Conservation (phyloP, 140 eudicot species). For the Senecio squalidus region DNA sequence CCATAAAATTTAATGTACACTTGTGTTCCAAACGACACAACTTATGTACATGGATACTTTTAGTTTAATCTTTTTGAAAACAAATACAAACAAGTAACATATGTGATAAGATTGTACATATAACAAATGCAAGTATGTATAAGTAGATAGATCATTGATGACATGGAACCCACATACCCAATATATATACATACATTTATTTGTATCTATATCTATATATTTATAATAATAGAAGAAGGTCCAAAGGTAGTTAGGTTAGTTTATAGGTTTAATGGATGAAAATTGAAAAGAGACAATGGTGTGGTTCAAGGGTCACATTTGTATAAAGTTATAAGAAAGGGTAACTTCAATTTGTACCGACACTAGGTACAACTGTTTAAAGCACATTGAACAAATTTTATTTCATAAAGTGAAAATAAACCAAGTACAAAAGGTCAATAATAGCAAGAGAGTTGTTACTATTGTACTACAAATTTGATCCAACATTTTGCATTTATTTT, state of each 20-base stretch:
- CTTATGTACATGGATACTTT: neutral
- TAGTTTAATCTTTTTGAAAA: neutral
- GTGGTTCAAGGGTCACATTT: constrained; percentile 14
- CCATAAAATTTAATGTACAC: too few species aligned
- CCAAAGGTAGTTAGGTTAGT: constrained; percentile 25
- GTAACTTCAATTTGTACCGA: constrained; percentile 7
- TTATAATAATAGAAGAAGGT: neutral
- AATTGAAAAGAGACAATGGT: constrained; percentile 2
- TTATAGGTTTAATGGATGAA: constrained; percentile 8
- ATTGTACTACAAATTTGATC: neutral
- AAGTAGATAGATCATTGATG: constrained; percentile 18
- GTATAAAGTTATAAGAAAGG: constrained; percentile 2
- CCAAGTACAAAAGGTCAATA: neutral
- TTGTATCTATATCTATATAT: too few species aligned
- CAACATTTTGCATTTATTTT: constrained; percentile 8
- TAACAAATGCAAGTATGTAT: constrained; percentile 5
- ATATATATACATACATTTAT: too few species aligned
- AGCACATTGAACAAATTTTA: constrained; percentile 14
- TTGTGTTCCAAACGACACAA: too few species aligned
- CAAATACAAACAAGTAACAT: neutral
- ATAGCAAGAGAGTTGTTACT: neutral
- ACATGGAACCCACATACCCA: constrained; percentile 5
- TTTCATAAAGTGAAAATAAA: neutral
- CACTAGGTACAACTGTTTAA: constrained; percentile 18
- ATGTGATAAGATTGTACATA: neutral